Evolutionary conservation across 768 basidiomycete species (phyloP).

Genomic region (Favolaschia claudopus): DNA sequence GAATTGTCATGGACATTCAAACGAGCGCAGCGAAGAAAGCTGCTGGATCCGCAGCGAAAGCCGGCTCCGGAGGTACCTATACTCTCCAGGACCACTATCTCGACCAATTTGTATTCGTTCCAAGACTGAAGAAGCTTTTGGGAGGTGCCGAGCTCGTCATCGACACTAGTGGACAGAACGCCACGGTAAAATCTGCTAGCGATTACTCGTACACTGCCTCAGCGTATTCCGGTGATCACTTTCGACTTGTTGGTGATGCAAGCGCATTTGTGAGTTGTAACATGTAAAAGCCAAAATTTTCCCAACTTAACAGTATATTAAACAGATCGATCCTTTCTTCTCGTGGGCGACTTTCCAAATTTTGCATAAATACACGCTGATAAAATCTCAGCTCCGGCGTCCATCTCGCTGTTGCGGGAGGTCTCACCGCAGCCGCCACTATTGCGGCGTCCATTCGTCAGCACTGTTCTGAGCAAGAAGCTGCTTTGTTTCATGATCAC

Average conservation of each 20-base stretch:
- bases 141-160: conserved; percentile 32
- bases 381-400: conserved; percentile 10
- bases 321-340: conserved; percentile 20
- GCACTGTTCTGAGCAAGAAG: conserved; percentile 15
- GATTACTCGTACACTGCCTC: conserved; percentile 44
- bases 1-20: conserved; percentile 43
- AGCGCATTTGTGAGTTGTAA: conserved; percentile 12
- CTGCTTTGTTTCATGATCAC: conserved; percentile 18
- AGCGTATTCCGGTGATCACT: conserved; percentile 40
- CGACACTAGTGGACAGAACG: conserved; percentile 19
- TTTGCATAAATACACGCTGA: neutral
- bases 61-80: conserved; percentile 4
- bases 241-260: conserved; percentile 40
- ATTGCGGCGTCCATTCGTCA: conserved; percentile 20
- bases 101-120: conserved; percentile 40
- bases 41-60: conserved; percentile 4
- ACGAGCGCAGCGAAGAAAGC: conserved; percentile 31
- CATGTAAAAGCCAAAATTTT: too few relatives aligned
- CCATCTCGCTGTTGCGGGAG: conserved; percentile 19
- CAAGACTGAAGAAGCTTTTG: conserved; percentile 40
- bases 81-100: conserved; percentile 44
- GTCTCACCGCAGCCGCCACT: conserved; percentile 16
- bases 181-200: conserved; percentile 35
- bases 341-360: neutral
- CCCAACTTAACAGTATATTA: neutral